Evolutionary conservation across 495 filamentous ascomycete species (phyloP).

Genomic region (Penicillium ochrochloron): DNA sequence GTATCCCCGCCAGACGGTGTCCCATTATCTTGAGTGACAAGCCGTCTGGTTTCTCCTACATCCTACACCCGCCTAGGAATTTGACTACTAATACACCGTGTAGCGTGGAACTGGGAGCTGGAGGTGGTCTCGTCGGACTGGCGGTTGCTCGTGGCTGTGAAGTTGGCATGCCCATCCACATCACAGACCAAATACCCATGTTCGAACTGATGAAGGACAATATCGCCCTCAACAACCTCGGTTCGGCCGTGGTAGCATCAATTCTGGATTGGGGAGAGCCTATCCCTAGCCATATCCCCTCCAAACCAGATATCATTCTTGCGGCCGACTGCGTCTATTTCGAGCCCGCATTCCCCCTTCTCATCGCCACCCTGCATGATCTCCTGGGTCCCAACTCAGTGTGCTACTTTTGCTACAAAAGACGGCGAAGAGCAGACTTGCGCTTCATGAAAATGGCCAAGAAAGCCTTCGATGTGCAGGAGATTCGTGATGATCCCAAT

Average conservation of each 20-base stretch:
- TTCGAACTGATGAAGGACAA: slow-evolving; percentile 81
- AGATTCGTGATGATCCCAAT: slow-evolving; percentile 65
- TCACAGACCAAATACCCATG: slow-evolving; percentile 90
- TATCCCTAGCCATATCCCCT: slow-evolving; percentile 41
- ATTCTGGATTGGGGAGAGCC: slow-evolving; percentile 75
- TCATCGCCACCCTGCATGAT: slow-evolving; percentile 75
- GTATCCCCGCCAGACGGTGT: slow-evolving; percentile 36
- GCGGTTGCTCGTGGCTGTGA: slow-evolving; percentile 45
- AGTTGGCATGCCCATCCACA: slow-evolving; percentile 55
- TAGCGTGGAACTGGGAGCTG: slow-evolving; percentile 92
- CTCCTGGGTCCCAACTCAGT: slow-evolving; percentile 63
- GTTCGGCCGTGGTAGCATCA: slow-evolving; percentile 59
- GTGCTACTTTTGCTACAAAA: slow-evolving; percentile 96
- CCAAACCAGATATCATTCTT: slow-evolving; percentile 74
- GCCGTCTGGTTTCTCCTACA: slow-evolving; percentile 8
- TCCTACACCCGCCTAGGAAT: slow-evolving; percentile 8
- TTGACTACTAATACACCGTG: slow-evolving; percentile 6
- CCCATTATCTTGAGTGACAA: not conserved
- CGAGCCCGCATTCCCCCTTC: slow-evolving; percentile 88
- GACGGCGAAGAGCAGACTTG: slow-evolving; percentile 75
- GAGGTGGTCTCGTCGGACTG: slow-evolving; percentile 81
- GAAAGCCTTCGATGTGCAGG: slow-evolving; percentile 66
- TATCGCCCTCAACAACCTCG: slow-evolving; percentile 74
- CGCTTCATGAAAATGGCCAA: slow-evolving; percentile 70
- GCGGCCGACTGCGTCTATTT: slow-evolving; percentile 98